Conservation (phyloP, 805 yeast species). For the Saturnispora ahearnii region DNA sequence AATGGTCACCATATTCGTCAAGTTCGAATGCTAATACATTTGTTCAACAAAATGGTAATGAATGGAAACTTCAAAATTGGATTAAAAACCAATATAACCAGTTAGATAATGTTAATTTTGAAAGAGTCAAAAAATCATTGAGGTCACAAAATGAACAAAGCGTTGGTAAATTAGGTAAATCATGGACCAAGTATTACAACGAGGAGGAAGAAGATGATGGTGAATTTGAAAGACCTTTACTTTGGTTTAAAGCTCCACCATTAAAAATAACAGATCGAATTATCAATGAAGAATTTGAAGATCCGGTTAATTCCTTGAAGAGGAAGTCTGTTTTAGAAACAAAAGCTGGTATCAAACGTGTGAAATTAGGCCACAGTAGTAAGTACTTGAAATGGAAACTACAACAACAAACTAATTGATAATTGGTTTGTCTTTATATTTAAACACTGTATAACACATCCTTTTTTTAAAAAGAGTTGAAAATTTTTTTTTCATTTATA, state of each 20-base stretch:
- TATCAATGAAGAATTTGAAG: constrained; percentile 17
- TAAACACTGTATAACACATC: neutral
- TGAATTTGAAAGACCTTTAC: constrained; percentile 26
- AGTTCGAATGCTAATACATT: constrained; percentile 28
- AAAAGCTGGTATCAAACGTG: constrained; percentile 21
- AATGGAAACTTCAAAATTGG: constrained; percentile 27
- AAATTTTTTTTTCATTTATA: neutral
- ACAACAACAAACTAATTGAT: constrained; percentile 5
- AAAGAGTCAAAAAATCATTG: constrained; percentile 16
- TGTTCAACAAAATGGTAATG: constrained; percentile 29
- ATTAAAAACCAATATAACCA: constrained; percentile 26
- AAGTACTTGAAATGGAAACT: constrained; percentile 57
- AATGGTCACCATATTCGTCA: constrained; percentile 25
- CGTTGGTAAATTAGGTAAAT: constrained; percentile 1
- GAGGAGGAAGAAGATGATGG: neutral
- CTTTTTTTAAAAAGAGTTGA: neutral
- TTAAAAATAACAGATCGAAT: constrained; percentile 35
- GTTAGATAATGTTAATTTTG: constrained; percentile 28
- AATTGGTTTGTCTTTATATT: neutral
- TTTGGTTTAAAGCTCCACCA: constrained; percentile 70
- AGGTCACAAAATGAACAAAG: constrained; percentile 13
- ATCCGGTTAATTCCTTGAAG: constrained; percentile 8
- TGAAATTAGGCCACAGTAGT: constrained; percentile 62
- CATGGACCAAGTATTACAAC: neutral
- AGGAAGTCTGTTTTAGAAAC: constrained; percentile 8